Evolutionary conservation across 2,329 filamentous ascomycete species (phyloP).

Genomic region (Fusarium guadeloupense): DNA sequence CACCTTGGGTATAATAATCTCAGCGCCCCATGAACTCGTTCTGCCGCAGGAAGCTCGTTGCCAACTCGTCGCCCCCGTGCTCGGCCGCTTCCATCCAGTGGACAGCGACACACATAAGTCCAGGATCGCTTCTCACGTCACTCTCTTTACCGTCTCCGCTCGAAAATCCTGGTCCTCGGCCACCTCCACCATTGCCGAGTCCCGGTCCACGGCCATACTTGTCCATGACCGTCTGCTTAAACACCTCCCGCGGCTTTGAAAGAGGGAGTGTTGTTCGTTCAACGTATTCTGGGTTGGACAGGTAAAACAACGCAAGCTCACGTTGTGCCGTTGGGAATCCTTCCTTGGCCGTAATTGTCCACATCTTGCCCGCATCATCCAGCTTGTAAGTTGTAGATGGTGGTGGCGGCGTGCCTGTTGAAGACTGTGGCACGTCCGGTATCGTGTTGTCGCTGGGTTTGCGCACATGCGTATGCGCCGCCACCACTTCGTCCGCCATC

Average conservation of each 20-base stretch:
- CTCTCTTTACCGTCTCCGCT: slow-evolving; percentile 49
- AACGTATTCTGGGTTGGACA: slow-evolving; percentile 89
- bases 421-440: slow-evolving; percentile 46
- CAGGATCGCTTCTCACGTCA: slow-evolving; percentile 77
- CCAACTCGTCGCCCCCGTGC: slow-evolving; percentile 85
- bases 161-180: slow-evolving; percentile 35
- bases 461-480: slow-evolving; percentile 72
- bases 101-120: slow-evolving; percentile 90
- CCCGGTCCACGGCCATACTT: slow-evolving; percentile 60
- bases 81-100: slow-evolving; percentile 97
- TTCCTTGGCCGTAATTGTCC: slow-evolving; percentile 93
- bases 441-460: slow-evolving; percentile 51
- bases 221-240: slow-evolving; percentile 87
- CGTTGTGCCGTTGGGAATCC: slow-evolving; percentile 84
- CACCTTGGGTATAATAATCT: slow-evolving; percentile 42
- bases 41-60: slow-evolving; percentile 82
- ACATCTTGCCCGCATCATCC: slow-evolving; percentile 86
- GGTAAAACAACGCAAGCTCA: slow-evolving; percentile 91
- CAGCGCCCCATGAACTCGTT: slow-evolving; percentile 53
- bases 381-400: slow-evolving; percentile 73
- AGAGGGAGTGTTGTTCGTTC: slow-evolving; percentile 83
- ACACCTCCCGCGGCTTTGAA: slow-evolving; percentile 85
- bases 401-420: slow-evolving; percentile 56
- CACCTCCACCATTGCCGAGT: slow-evolving; percentile 39
- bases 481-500: slow-evolving; percentile 64